Percentiles rank a stretch among this genome's conserved stretches.
These are phyloP conservation scores for Plasmopara muralis DNA, from an alignment of 352 stramenopile species.

Conservation along the genomic window DNA sequence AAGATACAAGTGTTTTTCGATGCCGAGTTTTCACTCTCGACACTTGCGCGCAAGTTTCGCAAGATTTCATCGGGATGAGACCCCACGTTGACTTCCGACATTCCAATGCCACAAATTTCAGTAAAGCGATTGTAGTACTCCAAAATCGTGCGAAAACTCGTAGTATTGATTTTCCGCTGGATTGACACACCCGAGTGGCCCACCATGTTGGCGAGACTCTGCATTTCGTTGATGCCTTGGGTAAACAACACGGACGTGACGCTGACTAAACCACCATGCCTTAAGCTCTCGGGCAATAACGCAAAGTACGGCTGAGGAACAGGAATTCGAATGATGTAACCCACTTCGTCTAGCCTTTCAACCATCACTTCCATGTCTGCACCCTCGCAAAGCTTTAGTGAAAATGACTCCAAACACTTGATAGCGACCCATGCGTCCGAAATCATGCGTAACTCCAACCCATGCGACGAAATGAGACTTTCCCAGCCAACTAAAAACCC, in stretches of 20 bases:
- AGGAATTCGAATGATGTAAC: slow-evolving; percentile 64
- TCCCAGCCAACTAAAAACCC: slow-evolving; percentile 92
- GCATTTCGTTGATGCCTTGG: slow-evolving; percentile 92
- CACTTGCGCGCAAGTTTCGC: slow-evolving; percentile 51
- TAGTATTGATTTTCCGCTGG: slow-evolving; percentile 79
- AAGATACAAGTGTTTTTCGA: slow-evolving; percentile 87
- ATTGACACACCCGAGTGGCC: slow-evolving; percentile 74
- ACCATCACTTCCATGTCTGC: slow-evolving; percentile 43
- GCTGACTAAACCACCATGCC: slow-evolving; percentile 45
- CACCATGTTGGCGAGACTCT: slow-evolving; percentile 88
- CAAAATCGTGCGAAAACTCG: slow-evolving; percentile 58
- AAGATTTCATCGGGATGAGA: slow-evolving; percentile 65
- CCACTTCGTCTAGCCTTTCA: slow-evolving; percentile 49
- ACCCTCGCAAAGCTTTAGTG: slow-evolving; percentile 64
- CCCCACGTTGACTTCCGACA: slow-evolving; percentile 45
- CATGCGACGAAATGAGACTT: slow-evolving; percentile 91
- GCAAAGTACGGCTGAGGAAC: slow-evolving; percentile 40
- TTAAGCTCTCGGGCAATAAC: slow-evolving; percentile 45
- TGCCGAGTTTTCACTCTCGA: slow-evolving; percentile 66
- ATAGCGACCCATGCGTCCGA: slow-evolving; percentile 86
- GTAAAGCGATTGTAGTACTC: slow-evolving; percentile 74
- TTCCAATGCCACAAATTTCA: slow-evolving; percentile 26
- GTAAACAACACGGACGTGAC: slow-evolving; percentile 81
- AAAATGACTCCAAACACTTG: slow-evolving; percentile 82
- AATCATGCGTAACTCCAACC: slow-evolving; percentile 94